Percentiles rank a stretch among this genome's conserved stretches.
These are phyloP conservation scores for Abrus pulchellus DNA, from an alignment of 306 rosid genomes.

Conservation along the genomic window DNA sequence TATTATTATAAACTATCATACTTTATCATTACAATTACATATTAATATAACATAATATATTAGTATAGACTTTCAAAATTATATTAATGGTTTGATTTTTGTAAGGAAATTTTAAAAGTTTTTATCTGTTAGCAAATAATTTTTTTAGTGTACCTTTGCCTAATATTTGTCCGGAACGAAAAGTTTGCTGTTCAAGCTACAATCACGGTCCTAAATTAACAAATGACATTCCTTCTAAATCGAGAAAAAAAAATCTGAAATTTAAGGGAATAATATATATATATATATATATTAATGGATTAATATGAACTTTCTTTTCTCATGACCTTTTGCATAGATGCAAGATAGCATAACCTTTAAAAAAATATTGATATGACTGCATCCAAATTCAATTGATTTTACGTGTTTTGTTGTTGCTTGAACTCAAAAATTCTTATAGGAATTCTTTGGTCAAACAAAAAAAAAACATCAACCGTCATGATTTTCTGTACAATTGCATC, in stretches of 20 bases:
- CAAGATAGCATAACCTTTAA: neutral
- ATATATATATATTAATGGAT: neutral
- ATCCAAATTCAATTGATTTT: neutral
- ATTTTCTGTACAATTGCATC: neutral
- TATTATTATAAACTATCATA: too few relatives aligned
- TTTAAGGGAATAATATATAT: neutral
- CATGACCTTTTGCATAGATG: too few relatives aligned
- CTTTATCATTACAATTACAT: too few relatives aligned
- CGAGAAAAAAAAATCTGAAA: neutral
- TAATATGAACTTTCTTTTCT: neutral
- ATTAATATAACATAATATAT: too few relatives aligned
- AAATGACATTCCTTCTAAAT: slow-evolving; percentile 5
- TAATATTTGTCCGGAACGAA: neutral
- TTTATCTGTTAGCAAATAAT: too few relatives aligned
- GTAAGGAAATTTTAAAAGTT: too few relatives aligned
- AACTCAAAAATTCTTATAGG: neutral
- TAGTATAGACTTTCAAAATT: too few relatives aligned
- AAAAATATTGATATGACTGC: neutral
- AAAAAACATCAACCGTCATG: neutral
- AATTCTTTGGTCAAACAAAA: neutral
- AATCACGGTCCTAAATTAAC: slow-evolving; percentile 4
- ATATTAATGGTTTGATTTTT: too few relatives aligned
- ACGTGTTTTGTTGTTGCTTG: neutral
- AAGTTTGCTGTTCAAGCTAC: neutral
- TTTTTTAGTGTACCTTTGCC: neutral